Evolutionary conservation across 106 monocot species (phyloP).

Genomic region (Platanthera zijinensis): DNA sequence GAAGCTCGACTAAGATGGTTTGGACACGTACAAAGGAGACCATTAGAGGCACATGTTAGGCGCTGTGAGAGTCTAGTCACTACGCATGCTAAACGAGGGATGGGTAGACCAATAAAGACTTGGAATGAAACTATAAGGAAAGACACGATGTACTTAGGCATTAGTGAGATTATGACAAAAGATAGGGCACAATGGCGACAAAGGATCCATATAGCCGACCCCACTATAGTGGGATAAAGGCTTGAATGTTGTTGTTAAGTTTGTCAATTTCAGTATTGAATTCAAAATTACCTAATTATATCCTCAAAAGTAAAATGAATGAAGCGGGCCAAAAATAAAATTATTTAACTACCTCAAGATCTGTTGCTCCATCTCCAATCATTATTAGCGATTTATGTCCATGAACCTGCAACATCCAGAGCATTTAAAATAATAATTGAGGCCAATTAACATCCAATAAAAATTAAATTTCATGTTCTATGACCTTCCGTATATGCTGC

Average conservation of each 20-base stretch:
- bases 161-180: too few relatives aligned
- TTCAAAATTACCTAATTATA: background rate
- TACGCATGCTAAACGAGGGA: too few relatives aligned
- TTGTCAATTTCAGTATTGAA: background rate
- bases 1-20: too few relatives aligned
- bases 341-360: conserved; percentile 70
- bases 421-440: background rate
- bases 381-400: conserved; percentile 66
- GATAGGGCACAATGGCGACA: too few relatives aligned
- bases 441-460: background rate
- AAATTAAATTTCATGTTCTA: background rate
- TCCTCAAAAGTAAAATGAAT: background rate
- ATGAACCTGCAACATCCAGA: conserved; percentile 37
- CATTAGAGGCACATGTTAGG: too few relatives aligned
- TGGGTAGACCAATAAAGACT: too few relatives aligned
- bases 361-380: conserved; percentile 99
- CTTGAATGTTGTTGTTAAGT: background rate
- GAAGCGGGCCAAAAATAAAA: background rate
- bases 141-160: too few relatives aligned
- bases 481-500: conserved; percentile 66
- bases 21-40: too few relatives aligned
- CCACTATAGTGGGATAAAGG: too few relatives aligned
- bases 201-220: too few relatives aligned
- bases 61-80: too few relatives aligned
- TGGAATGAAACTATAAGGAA: too few relatives aligned